Evolutionary conservation across 2,329 filamentous ascomycete species (phyloP), one percentile per base, ranked within the genome.

Genomic region (Gremmenia infestans): DNA sequence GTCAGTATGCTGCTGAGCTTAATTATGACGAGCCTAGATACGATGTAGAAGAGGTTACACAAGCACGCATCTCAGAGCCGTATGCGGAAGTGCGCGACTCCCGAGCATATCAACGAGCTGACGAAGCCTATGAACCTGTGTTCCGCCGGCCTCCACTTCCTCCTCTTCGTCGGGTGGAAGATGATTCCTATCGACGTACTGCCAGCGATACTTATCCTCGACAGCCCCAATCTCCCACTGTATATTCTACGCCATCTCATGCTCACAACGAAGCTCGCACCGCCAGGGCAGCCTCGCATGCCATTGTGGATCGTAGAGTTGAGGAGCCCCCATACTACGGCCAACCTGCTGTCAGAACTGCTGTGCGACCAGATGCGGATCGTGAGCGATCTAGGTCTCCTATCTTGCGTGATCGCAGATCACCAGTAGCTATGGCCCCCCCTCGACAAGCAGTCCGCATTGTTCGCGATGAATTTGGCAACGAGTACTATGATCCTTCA

Each of bases 381-480:
- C 74, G 73, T 28, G 74, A 75, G 45, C 74, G 75, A 61, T 79
- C 78, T 14, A 72, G 76, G 47, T 81, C 79, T 15, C 77, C 78
- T 7, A 61, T 76, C 37, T 67, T 75, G 64, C 67, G 73, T 60
- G 73, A 78, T 59, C 68, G 73, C 61, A 68, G 74, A 62, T 68
- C 76, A 15, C 74, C 79, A 35, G 74, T 76, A 37, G 19, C 62
- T n/a, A 78, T 82, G 73, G 73, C 73, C 2, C 76, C 76, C 48
- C 76, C 76, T 36, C 68, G 70, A 43, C 76, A 74, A 48, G 66
- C 81, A 47, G 76, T 85, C 54, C 83, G 86, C 59, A 87, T 96
- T 60, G 79, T 96, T 36, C 78, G 95, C 53, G 92, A 97, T 72
- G 84, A 89, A 59, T 89, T 86, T 71, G 91, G 91, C 42, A 89